A percentile compares a stretch with the other conserved stretches of the same genome.
phyloP scores from a whole-genome alignment of 1,284 basidiomycete genomes.

The Pascua sp. region DNA sequence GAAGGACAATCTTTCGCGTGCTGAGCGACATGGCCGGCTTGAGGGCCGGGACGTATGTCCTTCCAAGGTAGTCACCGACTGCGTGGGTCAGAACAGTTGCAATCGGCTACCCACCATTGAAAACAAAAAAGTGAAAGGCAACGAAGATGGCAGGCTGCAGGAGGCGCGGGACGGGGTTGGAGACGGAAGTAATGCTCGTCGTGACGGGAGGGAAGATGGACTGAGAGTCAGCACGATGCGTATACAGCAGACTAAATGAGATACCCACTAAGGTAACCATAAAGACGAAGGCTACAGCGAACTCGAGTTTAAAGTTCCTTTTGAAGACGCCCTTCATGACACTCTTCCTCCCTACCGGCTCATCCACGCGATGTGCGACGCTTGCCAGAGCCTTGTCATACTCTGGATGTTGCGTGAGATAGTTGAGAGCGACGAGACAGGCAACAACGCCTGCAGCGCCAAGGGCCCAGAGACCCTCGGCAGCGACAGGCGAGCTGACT shows the following conservation, averaged over 20 bases:
- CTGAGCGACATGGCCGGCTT: conserved; percentile 51
- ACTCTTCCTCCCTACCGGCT: conserved; percentile 12
- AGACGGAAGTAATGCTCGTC: conserved; percentile 64
- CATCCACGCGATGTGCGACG: conserved; percentile 1
- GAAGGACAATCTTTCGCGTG: conserved; percentile 15
- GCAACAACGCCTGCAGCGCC: conserved; percentile 25
- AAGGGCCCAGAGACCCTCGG: conserved; percentile 43
- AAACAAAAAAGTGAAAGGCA: conserved; percentile 48
- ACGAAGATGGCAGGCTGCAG: conserved; percentile 47
- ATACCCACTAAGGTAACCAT: conserved; percentile 68
- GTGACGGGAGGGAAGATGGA: conserved; percentile 82
- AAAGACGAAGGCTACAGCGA: conserved; percentile 72
- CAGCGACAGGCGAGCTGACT: conserved; percentile 21
- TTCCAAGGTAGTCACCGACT: conserved; percentile 71
- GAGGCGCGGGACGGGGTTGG: conserved; percentile 48
- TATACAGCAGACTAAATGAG: neutral
- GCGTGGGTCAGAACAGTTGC: conserved; percentile 48
- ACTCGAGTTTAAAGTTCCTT: conserved; percentile 64
- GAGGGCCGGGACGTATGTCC: conserved; percentile 65
- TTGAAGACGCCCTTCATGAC: conserved; percentile 46
- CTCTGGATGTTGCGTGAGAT: conserved; percentile 28
- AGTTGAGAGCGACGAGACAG: conserved; percentile 30
- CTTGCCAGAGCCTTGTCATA: conserved; percentile 21
- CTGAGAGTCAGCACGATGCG: conserved; percentile 51
- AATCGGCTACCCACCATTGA: conserved; percentile 53